These are phyloP conservation scores for Aechmea fasciata DNA, from an alignment of 176 grass and related monocot species.

Conservation along the genomic window DNA sequence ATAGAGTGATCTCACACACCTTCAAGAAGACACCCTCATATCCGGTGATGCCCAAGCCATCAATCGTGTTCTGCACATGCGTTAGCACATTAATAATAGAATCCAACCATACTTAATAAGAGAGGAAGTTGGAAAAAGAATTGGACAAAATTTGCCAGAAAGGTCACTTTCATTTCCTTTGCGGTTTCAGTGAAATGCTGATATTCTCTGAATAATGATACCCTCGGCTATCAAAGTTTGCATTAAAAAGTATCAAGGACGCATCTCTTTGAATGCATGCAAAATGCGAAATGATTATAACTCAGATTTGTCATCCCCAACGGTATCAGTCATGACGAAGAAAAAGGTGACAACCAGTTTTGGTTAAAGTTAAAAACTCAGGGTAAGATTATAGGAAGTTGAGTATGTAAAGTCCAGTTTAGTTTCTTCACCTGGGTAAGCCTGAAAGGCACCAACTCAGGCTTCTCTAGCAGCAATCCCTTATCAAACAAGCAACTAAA, in stretches of 20 bases:
- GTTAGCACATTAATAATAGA: not conserved
- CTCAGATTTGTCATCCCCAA: not conserved
- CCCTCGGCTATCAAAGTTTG: not conserved
- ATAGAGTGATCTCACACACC: conserved; percentile 87
- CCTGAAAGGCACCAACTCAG: conserved; percentile 92
- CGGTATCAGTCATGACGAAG: not conserved
- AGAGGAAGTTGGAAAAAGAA: not conserved
- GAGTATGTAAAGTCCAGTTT: not conserved
- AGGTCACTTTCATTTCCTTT: not conserved
- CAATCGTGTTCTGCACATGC: conserved; percentile 81
- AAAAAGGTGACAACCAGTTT: not conserved
- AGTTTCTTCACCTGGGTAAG: conserved; percentile 59
- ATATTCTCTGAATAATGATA: not conserved
- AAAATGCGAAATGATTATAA: not conserved
- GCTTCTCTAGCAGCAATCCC: conserved; percentile 76
- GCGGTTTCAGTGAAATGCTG: not conserved
- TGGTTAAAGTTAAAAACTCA: not conserved
- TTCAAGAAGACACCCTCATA: conserved; percentile 91
- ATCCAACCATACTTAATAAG: not conserved
- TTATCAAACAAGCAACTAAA: conserved; percentile 93
- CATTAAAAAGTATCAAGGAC: not conserved
- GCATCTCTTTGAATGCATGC: not conserved
- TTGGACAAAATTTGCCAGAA: not conserved
- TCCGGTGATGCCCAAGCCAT: conserved; percentile 86
- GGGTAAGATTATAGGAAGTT: not conserved